Base-by-base conservation (phyloP, 106 monocot genomes). In the Dendrobium huoshanense region DNA sequence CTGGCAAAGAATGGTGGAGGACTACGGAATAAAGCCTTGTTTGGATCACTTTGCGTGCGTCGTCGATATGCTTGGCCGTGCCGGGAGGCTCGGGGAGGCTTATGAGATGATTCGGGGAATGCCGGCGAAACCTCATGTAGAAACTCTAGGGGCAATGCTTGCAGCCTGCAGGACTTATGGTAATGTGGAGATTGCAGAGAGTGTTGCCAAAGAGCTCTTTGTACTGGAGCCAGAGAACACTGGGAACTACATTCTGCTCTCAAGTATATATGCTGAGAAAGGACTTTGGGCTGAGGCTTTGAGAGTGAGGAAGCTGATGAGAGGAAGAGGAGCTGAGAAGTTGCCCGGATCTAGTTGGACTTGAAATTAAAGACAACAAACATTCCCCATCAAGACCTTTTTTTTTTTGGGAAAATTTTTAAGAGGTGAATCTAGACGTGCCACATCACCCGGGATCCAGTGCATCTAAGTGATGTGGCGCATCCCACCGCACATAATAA, bases 11-110 rank as follows among this genome's bases (percentile, higher is more conserved):
- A 90, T 90, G 90, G 77, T 79, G 77, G 59, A 9, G 20, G 87
- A 85, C 19, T 87, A 87, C 41, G 77, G 77, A 4, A 81, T 90
- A 0, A 83, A 82, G 27, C 87, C 55, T 10, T 27, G 81, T 5
- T 55, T 87, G 2, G 90, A 90, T 40, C 91, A 89, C 58, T 91
- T 89, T 81, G 85, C 85, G 2, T 91, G 91, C 22, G 40, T 87
- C 0, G 77, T 89, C 22, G 91, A 91, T 73, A 67, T 91, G 85
- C 82, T 91, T 11, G 84, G 86, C 2, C 84, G 91, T 31, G 88
- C 87, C 2, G 91, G 91, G 77, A 82, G 88, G 77, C 73, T 91
- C n/a, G 87, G 78, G 49, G 89, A 91, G 55, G 91, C 91, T 24
- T 54, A 81, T 61, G 83, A 89, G 43, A 83, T 89, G 85, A 59